phyloP scores from a whole-genome alignment of 345 rosid species.

The Populus euphratica region DNA sequence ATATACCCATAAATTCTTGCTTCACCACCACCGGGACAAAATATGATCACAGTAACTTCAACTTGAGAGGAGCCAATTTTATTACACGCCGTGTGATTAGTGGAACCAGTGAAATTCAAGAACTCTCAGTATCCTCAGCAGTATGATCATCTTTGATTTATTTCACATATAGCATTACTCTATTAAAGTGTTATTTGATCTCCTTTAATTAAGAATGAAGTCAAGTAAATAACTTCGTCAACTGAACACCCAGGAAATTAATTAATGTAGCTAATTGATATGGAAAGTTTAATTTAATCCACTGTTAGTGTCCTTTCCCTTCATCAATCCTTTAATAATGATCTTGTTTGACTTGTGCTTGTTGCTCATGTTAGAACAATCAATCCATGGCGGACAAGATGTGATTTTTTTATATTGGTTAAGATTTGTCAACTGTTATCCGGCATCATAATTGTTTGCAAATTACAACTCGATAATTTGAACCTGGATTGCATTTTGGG shows the following conservation, averaged over 20 bases:
- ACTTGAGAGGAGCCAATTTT: too few relatives aligned
- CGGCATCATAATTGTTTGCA: not conserved
- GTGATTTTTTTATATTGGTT: not conserved
- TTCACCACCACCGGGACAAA: accelerated
- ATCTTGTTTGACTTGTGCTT: slow-evolving; percentile 13
- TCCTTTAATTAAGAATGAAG: too few relatives aligned
- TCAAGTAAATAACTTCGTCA: too few relatives aligned
- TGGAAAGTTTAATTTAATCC: not conserved
- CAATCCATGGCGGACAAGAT: not conserved
- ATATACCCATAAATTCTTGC: accelerated
- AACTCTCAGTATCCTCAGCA: too few relatives aligned
- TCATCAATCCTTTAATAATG: not conserved
- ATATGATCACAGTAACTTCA: too few relatives aligned
- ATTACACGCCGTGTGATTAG: too few relatives aligned
- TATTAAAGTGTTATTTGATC: too few relatives aligned
- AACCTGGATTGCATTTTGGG: not conserved
- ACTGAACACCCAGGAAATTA: not conserved
- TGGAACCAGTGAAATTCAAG: too few relatives aligned
- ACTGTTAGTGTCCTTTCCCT: not conserved
- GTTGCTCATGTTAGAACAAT: not conserved
- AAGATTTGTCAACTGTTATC: not conserved
- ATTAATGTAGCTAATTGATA: not conserved
- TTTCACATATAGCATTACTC: too few relatives aligned
- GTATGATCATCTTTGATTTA: too few relatives aligned
- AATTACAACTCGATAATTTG: not conserved